phyloP scores from a whole-genome alignment of 2,329 filamentous ascomycete species.

The Colletotrichum cereale region DNA sequence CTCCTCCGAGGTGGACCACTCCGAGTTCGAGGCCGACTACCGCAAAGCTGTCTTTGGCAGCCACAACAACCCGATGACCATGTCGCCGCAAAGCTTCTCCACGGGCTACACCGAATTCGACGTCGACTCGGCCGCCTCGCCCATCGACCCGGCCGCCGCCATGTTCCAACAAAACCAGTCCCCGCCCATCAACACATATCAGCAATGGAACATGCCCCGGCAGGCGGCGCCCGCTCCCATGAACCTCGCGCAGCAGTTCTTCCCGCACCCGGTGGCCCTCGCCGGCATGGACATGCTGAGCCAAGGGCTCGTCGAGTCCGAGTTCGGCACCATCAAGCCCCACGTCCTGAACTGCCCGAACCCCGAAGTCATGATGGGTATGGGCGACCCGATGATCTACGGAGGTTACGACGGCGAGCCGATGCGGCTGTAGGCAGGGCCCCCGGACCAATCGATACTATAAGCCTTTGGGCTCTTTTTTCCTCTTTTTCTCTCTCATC shows the following conservation, averaged over 20 bases:
- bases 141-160: constrained; percentile 50
- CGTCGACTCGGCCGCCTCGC: constrained; percentile 52
- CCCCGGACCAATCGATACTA: not conserved
- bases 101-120: constrained; percentile 58
- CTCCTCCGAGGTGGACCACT: constrained; percentile 67
- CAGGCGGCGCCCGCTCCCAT: constrained; percentile 47
- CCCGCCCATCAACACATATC: constrained; percentile 49
- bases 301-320: constrained; percentile 64
- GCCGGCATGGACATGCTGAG: constrained; percentile 61
- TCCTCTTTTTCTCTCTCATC: no score
- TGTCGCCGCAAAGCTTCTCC: constrained; percentile 67
- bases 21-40: constrained; percentile 68
- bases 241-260: constrained; percentile 56
- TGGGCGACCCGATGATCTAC: constrained; percentile 71
- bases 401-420: constrained; percentile 62
- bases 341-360: constrained; percentile 65
- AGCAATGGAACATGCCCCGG: constrained; percentile 39
- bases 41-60: constrained; percentile 60
- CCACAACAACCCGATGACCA: constrained; percentile 56
- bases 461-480: not conserved
- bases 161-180: constrained; percentile 53
- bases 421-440: constrained; percentile 52
- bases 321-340: constrained; percentile 68
- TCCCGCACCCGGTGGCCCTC: constrained; percentile 56
- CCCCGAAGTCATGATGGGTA: constrained; percentile 68